Conservation (phyloP, 495 filamentous ascomycete genomes). For the Ramalina peruviana region DNA sequence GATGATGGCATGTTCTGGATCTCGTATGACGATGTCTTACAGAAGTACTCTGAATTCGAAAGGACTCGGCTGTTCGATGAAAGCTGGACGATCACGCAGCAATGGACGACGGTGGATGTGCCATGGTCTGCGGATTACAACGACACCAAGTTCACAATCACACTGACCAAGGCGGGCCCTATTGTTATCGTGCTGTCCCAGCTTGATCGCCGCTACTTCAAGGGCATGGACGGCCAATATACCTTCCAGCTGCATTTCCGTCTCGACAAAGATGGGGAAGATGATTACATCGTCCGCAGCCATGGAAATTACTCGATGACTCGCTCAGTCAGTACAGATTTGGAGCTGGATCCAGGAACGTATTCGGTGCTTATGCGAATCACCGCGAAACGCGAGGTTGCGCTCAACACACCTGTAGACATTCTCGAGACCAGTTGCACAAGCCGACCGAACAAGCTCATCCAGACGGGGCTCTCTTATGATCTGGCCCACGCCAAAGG, state of each 20-base stretch:
- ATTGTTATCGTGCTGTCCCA: constrained; percentile 67
- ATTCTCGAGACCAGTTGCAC: constrained; percentile 50
- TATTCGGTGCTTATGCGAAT: constrained; percentile 72
- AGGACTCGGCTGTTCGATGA: constrained; percentile 80
- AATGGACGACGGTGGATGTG: constrained; percentile 74
- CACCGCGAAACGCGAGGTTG: constrained; percentile 45
- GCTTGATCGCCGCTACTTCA: constrained; percentile 76
- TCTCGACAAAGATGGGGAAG: constrained; percentile 63
- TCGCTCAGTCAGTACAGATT: constrained; percentile 69
- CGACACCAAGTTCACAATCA: constrained; percentile 65
- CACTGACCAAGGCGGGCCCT: constrained; percentile 48
- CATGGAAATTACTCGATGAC: constrained; percentile 54
- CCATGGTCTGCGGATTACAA: constrained; percentile 82
- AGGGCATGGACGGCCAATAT: constrained; percentile 73
- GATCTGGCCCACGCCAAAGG: constrained; percentile 76
- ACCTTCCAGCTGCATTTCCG: constrained; percentile 65
- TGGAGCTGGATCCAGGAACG: constrained; percentile 67
- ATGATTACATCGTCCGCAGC: constrained; percentile 75
- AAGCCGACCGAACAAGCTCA: constrained; percentile 60
- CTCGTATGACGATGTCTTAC: constrained; percentile 65
- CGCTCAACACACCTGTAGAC: constrained; percentile 45
- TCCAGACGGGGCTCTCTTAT: constrained; percentile 67
- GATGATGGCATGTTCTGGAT: constrained; percentile 60
- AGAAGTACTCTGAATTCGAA: constrained; percentile 70
- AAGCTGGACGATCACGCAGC: constrained; percentile 67